Conservation (phyloP, 768 basidiomycete genomes). For the Pleurotus tuber-regium region DNA sequence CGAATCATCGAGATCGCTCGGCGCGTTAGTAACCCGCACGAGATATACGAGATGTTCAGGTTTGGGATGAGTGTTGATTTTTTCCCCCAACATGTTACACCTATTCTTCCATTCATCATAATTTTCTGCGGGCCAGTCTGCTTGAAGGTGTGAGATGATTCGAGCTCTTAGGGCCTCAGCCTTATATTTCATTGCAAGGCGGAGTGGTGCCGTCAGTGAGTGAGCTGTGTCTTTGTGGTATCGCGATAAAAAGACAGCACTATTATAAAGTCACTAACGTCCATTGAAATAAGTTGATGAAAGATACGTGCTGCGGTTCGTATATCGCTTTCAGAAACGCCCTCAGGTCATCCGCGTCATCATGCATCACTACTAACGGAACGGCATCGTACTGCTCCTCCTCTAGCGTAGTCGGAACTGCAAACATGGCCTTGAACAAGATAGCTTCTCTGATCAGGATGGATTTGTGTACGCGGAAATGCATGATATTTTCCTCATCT, state of each 20-base stretch:
- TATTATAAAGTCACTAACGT: too few relatives aligned
- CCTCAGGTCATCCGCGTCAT: slow-evolving; percentile 8
- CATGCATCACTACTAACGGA: slow-evolving; percentile 14
- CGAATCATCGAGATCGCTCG: too few relatives aligned
- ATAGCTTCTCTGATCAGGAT: slow-evolving; percentile 11
- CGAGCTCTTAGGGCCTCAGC: background rate
- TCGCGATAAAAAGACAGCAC: background rate
- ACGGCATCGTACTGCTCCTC: slow-evolving; percentile 12
- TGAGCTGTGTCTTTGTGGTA: background rate
- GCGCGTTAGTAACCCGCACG: too few relatives aligned
- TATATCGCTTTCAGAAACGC: slow-evolving; percentile 12
- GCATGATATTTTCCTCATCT: background rate
- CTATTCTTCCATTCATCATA: background rate
- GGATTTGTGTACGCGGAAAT: slow-evolving; percentile 16
- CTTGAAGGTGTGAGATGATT: background rate
- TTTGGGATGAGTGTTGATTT: too few relatives aligned
- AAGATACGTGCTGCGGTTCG: slow-evolving; percentile 1
- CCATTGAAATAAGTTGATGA: background rate
- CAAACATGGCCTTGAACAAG: slow-evolving; percentile 15
- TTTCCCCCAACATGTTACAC: too few relatives aligned
- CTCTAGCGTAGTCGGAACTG: background rate
- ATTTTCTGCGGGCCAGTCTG: background rate
- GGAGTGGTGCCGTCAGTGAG: background rate
- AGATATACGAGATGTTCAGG: too few relatives aligned
- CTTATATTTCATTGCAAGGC: background rate